Evolutionary conservation across 371 early-diverging fungal species (phyloP).

Genomic region (Mortierella sp.): DNA sequence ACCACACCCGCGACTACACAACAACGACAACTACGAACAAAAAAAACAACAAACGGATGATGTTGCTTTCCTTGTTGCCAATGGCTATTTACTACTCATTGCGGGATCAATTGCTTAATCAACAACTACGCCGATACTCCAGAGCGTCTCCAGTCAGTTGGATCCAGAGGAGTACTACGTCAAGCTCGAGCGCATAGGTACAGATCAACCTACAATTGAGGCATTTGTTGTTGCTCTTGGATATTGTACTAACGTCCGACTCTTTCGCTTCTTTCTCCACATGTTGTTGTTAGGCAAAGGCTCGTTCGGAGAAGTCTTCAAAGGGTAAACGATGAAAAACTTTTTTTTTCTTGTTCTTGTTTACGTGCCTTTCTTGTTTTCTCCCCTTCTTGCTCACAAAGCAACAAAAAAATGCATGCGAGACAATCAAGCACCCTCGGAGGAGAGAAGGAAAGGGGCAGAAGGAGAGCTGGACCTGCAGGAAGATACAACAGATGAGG

Average conservation of each 20-base stretch:
- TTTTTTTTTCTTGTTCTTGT: background rate
- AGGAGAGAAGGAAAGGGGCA: background rate
- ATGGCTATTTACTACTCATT: background rate
- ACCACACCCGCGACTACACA: background rate
- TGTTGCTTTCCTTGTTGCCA: background rate
- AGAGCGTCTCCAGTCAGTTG: slow-evolving; percentile 47
- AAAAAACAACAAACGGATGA: background rate
- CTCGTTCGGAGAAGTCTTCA: slow-evolving; percentile 93
- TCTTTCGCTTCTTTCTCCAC: background rate
- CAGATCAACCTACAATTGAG: background rate
- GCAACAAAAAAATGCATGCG: slow-evolving; percentile 4
- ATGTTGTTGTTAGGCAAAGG: slow-evolving; percentile 77
- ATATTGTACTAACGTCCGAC: background rate
- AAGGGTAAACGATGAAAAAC: slow-evolving; percentile 74
- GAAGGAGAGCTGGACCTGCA: background rate
- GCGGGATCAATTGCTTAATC: background rate
- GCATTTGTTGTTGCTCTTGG: background rate
- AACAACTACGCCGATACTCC: background rate
- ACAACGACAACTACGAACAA: background rate
- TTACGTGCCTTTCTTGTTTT: background rate
- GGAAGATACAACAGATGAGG: background rate
- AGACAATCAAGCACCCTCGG: slow-evolving; percentile 11
- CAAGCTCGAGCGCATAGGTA: slow-evolving; percentile 53
- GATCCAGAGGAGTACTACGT: slow-evolving; percentile 58
- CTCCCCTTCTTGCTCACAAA: slow-evolving; percentile 11